Percentiles rank a stretch among this genome's conserved stretches.
Evolutionary conservation across 1,284 basidiomycete genomes (phyloP).

Genomic region (Tremellales sp.): DNA sequence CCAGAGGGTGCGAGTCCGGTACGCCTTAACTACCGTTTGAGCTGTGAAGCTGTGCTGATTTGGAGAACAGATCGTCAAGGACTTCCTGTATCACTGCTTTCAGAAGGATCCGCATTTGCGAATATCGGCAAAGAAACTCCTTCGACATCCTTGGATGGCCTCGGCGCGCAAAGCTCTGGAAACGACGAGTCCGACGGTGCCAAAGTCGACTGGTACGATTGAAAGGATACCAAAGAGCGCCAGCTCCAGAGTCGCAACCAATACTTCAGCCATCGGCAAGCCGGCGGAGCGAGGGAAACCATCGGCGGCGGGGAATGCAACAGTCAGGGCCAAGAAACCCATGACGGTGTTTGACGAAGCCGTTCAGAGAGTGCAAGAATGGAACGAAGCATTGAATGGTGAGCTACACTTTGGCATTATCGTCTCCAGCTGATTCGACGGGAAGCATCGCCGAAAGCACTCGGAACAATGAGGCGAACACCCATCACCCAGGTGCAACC

Average conservation of each 20-base stretch:
- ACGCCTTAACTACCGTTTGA: constrained; percentile 13
- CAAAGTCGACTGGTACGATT: constrained; percentile 1
- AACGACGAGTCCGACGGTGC: constrained; percentile 27
- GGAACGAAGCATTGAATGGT: constrained; percentile 96
- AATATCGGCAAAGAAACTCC: constrained; percentile 86
- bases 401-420: constrained; percentile 33
- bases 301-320: constrained; percentile 8
- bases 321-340: constrained; percentile 54
- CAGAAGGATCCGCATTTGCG: constrained; percentile 95
- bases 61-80: constrained; percentile 75
- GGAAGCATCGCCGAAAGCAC: constrained; percentile 21
- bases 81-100: constrained; percentile 95
- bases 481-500: constrained; percentile 13
- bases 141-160: constrained; percentile 94
- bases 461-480: constrained; percentile 32
- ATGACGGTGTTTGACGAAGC: constrained; percentile 82
- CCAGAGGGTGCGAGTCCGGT: constrained; percentile 82
- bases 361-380: constrained; percentile 91
- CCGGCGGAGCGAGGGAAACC: no score
- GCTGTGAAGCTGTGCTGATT: neutral
- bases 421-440: neutral
- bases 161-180: constrained; percentile 71
- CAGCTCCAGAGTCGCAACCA: no score
- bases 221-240: no score
- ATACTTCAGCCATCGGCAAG: no score